Conservation (phyloP, 441 rosid genomes). For the Populus hybrid region DNA sequence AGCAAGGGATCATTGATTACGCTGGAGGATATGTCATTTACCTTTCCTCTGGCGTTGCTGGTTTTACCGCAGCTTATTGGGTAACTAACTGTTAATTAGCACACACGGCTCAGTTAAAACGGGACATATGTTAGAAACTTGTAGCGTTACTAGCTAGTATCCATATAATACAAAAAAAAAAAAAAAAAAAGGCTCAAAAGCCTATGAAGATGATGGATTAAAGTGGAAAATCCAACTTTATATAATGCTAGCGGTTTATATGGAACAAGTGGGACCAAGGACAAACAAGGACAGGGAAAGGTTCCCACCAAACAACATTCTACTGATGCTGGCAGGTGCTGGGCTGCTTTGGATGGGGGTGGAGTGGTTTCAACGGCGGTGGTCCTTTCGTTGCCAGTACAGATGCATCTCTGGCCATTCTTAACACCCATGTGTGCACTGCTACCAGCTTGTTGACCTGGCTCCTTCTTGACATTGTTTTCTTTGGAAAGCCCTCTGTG, state of each 20-base stretch:
- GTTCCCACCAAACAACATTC: slow-evolving; percentile 60
- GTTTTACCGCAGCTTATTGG: slow-evolving; percentile 65
- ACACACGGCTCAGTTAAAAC: neutral
- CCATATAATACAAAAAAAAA: neutral
- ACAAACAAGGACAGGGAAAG: slow-evolving; percentile 55
- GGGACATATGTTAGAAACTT: neutral
- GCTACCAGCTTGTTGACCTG: slow-evolving; percentile 59
- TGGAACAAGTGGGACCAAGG: slow-evolving; percentile 53
- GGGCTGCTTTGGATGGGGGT: slow-evolving; percentile 68
- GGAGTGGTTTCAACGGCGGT: slow-evolving; percentile 73
- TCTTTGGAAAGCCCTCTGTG: slow-evolving; percentile 58
- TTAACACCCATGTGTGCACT: slow-evolving; percentile 68
- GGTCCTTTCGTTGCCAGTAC: slow-evolving; percentile 37
- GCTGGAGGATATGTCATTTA: slow-evolving; percentile 70
- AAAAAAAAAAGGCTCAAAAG: neutral
- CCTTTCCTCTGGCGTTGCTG: slow-evolving; percentile 61
- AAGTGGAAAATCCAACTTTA: neutral
- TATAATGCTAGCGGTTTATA: neutral
- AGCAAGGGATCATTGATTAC: slow-evolving; percentile 44
- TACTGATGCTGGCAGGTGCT: slow-evolving; percentile 60
- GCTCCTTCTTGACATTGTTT: slow-evolving; percentile 56
- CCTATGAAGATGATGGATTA: neutral
- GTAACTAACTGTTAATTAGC: slow-evolving; percentile 13
- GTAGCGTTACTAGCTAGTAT: neutral
- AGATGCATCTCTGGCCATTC: slow-evolving; percentile 56